These are phyloP conservation scores for Laburnicola sp. DNA, from an alignment of 2,329 filamentous ascomycete genomes.

Conservation along the genomic window DNA sequence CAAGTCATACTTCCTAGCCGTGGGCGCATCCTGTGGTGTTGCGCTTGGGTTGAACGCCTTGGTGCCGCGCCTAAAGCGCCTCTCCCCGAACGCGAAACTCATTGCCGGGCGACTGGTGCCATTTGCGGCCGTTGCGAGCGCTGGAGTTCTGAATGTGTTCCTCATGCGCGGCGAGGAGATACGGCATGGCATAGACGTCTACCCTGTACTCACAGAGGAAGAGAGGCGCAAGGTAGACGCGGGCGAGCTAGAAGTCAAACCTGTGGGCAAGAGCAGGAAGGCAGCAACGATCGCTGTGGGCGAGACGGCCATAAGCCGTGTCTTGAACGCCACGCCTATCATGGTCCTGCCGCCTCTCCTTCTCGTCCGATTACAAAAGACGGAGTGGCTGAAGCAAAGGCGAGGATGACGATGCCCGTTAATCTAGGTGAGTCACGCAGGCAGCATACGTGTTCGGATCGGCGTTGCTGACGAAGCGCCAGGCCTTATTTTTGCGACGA, in stretches of 20 bases:
- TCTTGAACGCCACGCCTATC: constrained; percentile 92
- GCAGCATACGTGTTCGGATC: constrained; percentile 27
- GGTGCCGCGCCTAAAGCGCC: constrained; percentile 77
- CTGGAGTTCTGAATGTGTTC: constrained; percentile 91
- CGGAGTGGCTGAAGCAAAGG: constrained; percentile 75
- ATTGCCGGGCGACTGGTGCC: constrained; percentile 87
- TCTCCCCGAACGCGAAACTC: constrained; percentile 74
- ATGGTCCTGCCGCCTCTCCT: constrained; percentile 93
- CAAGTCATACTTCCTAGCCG: constrained; percentile 89
- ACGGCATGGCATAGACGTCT: constrained; percentile 87
- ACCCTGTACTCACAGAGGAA: constrained; percentile 72
- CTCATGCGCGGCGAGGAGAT: constrained; percentile 98
- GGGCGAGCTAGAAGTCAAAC: constrained; percentile 61
- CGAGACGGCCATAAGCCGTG: constrained; percentile 88
- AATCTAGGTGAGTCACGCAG: constrained; percentile 65
- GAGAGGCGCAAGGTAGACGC: constrained; percentile 69
- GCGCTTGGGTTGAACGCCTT: constrained; percentile 88
- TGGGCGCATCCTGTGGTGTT: constrained; percentile 90
- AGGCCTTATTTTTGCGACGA: constrained; percentile 79
- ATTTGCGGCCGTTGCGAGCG: constrained; percentile 91
- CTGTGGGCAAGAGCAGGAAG: constrained; percentile 82
- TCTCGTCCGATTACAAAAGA: constrained; percentile 81
- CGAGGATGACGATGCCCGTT: constrained; percentile 75
- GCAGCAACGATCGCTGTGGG: constrained; percentile 87
- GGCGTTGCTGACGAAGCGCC: constrained; percentile 22